Evolutionary conservation across 371 early-diverging fungal genomes (phyloP), one percentile per base, ranked within the genome.

Genomic region (Saksenaea vasiformis): DNA sequence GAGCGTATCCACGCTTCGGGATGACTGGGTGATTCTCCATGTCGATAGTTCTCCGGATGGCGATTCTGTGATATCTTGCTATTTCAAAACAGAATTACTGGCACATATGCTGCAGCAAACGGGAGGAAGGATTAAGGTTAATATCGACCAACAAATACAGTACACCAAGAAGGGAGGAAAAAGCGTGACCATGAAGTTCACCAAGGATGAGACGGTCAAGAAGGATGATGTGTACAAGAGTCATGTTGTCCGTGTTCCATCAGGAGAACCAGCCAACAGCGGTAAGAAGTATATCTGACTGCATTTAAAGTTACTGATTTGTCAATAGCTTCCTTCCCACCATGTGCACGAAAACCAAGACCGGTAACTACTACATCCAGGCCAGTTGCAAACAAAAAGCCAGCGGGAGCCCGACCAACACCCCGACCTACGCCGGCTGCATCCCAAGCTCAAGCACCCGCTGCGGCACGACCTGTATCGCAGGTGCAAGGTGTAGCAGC

Each of bases 1-100:
- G 35, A 84, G 86, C 54, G 75, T 89, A 41, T 91, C 92, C 2
- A 85, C 85, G 27, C 75, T 85, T 53, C 80, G 86, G 41, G 98
- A 97, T 73, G 95, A 94, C 71, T 93, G 95, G 88, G 78, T 94
- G 61, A 89, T 95, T 14, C 54, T 94, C 17, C 89, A 89, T 64
- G 69, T 91, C 14, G 78, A 86, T 34, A 66, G 60, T 27, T 83
- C 87, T 34, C 91, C 86, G 17, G 90, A 90, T 57, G 85, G 86
- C 54, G 89, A 71, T 56, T 62, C 71, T 36, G 63, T 80, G 47
- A 35, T 83, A 5, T 77, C 75, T n/a, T 83, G 82, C 62, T 65
- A 68, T 51, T 91, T 93, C 75, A 96, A 96, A 79, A 96, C 95
- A 4, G 97, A 95, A 76, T 73, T 96, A 31, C 74, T 93, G 17